These are phyloP conservation scores for Diospyros lotus DNA, from an alignment of 148 eudicot species.

Conservation along the genomic window DNA sequence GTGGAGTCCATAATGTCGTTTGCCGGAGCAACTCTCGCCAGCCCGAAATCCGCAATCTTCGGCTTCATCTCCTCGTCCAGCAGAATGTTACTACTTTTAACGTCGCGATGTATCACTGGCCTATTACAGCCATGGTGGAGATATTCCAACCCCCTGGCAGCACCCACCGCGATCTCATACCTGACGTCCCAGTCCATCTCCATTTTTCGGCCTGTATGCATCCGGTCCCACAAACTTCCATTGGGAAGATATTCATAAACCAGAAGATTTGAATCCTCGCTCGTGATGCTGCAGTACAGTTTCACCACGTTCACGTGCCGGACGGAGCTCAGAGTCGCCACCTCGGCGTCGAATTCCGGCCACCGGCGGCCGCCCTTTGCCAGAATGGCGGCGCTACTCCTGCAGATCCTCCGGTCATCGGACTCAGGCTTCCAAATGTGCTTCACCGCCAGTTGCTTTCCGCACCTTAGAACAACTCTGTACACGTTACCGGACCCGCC, in stretches of 20 bases:
- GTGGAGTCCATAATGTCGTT: constrained; percentile 17
- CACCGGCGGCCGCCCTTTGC: constrained; percentile 17
- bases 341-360: constrained; percentile 38
- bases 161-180: constrained; percentile 34
- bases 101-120: constrained; percentile 37
- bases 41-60: constrained; percentile 42
- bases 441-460: constrained; percentile 35
- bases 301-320: constrained; percentile 46
- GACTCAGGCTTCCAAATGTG: constrained; percentile 34
- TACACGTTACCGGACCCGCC: constrained; percentile 43
- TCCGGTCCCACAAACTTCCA: constrained; percentile 41
- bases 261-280: constrained; percentile 34
- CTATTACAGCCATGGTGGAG: constrained; percentile 34
- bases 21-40: constrained; percentile 29
- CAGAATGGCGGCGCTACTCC: constrained; percentile 24
- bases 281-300: constrained; percentile 34
- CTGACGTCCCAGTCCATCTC: constrained; percentile 33
- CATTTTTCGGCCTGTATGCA: constrained; percentile 26
- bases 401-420: constrained; percentile 15
- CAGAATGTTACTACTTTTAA: constrained; percentile 39
- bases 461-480: constrained; percentile 15
- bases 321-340: constrained; percentile 32
- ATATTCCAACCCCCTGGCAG: constrained; percentile 36
- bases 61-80: constrained; percentile 41
- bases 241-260: constrained; percentile 39